These are phyloP conservation scores for Spathaspora boniae DNA, from an alignment of 805 yeast species.

Conservation along the genomic window DNA sequence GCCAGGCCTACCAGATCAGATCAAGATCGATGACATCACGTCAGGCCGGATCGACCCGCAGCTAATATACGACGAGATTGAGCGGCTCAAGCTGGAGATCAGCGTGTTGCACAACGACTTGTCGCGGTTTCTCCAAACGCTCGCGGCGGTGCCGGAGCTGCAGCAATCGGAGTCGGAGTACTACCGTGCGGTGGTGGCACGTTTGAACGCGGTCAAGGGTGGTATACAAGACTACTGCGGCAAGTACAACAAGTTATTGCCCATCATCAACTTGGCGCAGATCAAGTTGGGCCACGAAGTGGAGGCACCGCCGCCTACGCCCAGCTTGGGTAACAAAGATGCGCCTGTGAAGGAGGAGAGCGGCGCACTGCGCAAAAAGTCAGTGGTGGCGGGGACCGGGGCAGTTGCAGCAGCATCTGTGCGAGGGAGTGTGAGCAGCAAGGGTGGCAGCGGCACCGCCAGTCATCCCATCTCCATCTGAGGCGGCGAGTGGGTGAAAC, in stretches of 20 bases:
- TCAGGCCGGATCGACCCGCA: constrained; percentile 39
- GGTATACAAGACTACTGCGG: constrained; percentile 41
- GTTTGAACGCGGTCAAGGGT: constrained; percentile 34
- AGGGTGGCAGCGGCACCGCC: too few relatives aligned
- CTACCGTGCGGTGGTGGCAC: constrained; percentile 32
- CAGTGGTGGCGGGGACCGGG: too few relatives aligned
- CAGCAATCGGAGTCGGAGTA: constrained; percentile 35
- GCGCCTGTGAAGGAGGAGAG: constrained; percentile 8
- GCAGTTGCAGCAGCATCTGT: too few relatives aligned
- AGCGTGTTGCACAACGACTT: constrained; percentile 40
- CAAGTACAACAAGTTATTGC: constrained; percentile 44
- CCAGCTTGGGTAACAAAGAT: constrained; percentile 4
- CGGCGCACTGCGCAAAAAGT: too few relatives aligned
- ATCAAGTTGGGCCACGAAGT: constrained; percentile 49
- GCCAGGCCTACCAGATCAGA: constrained; percentile 35
- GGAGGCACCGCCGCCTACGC: constrained; percentile 33
- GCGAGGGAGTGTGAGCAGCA: too few relatives aligned
- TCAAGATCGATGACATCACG: constrained; percentile 41
- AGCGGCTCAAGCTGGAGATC: constrained; percentile 39
- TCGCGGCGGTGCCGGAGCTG: constrained; percentile 31
- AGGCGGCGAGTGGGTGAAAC: too few relatives aligned
- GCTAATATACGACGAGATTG: constrained; percentile 42
- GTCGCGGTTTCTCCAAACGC: constrained; percentile 33
- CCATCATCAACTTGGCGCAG: constrained; percentile 50
- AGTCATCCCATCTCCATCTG: too few relatives aligned